Percentiles rank a stretch among this genome's conserved stretches.
phyloP scores from a whole-genome alignment of 2,329 filamentous ascomycete species.

The Clonostachys rhizophaga region DNA sequence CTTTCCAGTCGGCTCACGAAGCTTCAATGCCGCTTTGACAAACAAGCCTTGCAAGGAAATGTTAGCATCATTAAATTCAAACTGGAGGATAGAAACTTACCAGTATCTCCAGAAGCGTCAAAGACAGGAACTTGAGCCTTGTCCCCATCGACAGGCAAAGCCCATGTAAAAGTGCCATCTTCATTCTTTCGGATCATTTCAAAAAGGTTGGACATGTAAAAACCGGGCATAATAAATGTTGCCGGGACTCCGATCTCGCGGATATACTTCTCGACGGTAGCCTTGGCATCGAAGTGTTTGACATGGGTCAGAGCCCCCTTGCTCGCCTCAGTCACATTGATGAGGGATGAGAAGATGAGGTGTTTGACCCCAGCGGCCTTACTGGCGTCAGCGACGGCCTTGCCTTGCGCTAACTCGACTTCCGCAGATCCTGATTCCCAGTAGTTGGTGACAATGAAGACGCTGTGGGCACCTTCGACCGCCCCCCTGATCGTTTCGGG shows the following conservation, averaged over 20 bases:
- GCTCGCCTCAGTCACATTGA: slow-evolving; percentile 27
- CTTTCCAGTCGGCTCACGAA: slow-evolving; percentile 16
- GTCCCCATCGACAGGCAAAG: slow-evolving; percentile 18
- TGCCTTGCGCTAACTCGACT: slow-evolving; percentile 34
- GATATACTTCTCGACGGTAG: slow-evolving; percentile 52
- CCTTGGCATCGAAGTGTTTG: slow-evolving; percentile 52
- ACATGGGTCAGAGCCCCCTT: slow-evolving; percentile 30
- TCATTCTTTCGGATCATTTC: slow-evolving; percentile 17
- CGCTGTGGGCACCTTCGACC: slow-evolving; percentile 33
- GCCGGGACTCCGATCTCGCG: slow-evolving; percentile 38
- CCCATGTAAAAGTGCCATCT: slow-evolving; percentile 17
- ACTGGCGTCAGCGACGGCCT: slow-evolving; percentile 36
- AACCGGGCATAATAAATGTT: slow-evolving; percentile 46
- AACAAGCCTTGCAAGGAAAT: slow-evolving; percentile 16
- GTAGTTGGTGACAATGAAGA: slow-evolving; percentile 34
- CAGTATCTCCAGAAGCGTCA: slow-evolving; percentile 29
- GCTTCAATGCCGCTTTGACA: slow-evolving; percentile 23
- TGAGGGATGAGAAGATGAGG: slow-evolving; percentile 39
- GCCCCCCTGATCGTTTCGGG: slow-evolving; percentile 24
- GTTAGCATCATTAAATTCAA: too few relatives aligned
- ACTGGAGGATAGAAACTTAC: slow-evolving; percentile 16
- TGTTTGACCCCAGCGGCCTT: slow-evolving; percentile 36
- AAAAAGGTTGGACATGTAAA: slow-evolving; percentile 48
- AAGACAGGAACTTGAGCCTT: slow-evolving; percentile 29
- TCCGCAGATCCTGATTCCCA: slow-evolving; percentile 25